Base-by-base conservation (phyloP, 306 rosid species). In the Rosa chinensis region DNA sequence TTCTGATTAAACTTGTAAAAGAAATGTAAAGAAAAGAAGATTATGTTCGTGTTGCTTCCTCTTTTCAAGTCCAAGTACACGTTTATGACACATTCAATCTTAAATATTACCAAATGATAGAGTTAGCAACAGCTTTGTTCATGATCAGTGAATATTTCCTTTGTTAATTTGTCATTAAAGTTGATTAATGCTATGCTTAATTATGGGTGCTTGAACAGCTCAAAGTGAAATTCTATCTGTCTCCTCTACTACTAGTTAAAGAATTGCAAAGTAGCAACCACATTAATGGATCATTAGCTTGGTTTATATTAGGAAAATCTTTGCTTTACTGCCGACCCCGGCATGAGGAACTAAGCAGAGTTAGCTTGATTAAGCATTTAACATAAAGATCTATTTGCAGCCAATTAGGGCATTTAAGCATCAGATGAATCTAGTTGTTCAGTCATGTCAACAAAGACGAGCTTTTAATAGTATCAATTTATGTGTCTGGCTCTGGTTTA, bases 181-280 rank as follows among this genome's bases (percentile, higher is more conserved):
- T 23, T 35, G 45, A 79, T 45, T 79, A 50, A 58, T 18, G 64
- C 45, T 40, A 68, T 68, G 52, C 72, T 39, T 42, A 45, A 68
- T 53, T 35, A 13, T 66, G 44, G 76, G 50, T 72, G 78, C 79
- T 68, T 47, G 71, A 47, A 71, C 73, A 77, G 77, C 44, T 44
- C 71, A 73, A 82, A 84, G 77, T 48, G 21, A 74, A 78, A 78
- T 78, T 61, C 74, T 78, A 55, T 78, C 66, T 78, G 77, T 78
- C 66, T 50, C 75, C 78, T 80, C 67, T 81, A 70, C n/a, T 59
- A 71, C 17, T 37, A 44, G 55, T 40, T 70, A 70, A 72, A 80
- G 40, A 72, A 84, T 8, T 23, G 58, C 28, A 68, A 83, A 74
- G 79, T 12, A 45, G 58, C 25, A 74, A 58, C 40, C 5, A 62